phyloP scores from a whole-genome alignment of 148 eudicot genomes.

The Silene uniflora region DNA sequence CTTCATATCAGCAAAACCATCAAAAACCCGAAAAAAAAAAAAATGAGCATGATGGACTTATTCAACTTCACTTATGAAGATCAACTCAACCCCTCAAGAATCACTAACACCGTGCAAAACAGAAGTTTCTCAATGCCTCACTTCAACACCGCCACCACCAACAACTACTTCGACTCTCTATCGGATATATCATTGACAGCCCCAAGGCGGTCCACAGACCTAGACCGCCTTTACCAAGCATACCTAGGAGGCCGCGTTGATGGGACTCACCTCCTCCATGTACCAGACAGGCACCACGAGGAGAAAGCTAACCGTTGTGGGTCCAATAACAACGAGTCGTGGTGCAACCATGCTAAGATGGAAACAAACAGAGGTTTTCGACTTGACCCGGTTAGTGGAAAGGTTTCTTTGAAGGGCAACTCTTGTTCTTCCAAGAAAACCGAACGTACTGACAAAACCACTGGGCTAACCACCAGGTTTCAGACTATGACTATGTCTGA shows the following conservation, averaged over 20 bases:
- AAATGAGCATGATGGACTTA: background rate
- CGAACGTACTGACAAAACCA: background rate
- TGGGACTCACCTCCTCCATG: background rate
- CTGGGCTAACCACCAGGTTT: background rate
- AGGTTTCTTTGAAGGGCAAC: background rate
- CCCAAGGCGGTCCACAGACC: slow-evolving; percentile 1
- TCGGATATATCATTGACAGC: background rate
- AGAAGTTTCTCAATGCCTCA: background rate
- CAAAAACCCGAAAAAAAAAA: background rate
- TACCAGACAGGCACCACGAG: background rate
- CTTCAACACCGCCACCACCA: background rate
- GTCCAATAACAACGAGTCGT: background rate
- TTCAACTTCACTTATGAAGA: slow-evolving; percentile 3
- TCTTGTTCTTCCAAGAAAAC: background rate
- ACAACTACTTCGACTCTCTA: background rate
- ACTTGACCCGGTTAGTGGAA: background rate
- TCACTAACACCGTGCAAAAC: background rate
- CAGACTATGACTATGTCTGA: background rate
- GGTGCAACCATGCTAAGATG: background rate
- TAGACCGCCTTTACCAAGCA: background rate
- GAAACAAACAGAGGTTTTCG: background rate
- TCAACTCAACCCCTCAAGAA: background rate
- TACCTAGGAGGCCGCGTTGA: background rate
- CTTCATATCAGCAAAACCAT: background rate
- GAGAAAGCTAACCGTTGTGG: background rate